A percentile compares a stretch with the other conserved stretches of the same genome.
phyloP scores from a whole-genome alignment of 108 stramenopile genomes.

The Nitzschia sp. region DNA sequence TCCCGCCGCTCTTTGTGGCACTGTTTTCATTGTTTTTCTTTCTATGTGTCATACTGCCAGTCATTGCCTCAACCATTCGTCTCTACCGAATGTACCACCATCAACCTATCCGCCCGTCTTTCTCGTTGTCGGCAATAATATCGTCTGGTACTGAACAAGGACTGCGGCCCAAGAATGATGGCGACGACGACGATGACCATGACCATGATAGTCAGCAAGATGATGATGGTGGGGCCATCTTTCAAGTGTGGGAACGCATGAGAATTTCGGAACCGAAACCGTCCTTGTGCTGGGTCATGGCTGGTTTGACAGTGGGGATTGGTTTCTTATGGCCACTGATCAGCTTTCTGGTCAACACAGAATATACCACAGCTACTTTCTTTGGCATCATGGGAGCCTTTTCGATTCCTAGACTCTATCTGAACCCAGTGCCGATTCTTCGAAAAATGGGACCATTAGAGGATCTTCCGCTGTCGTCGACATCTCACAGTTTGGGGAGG shows the following conservation, averaged over 20 bases:
- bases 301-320: conserved; percentile 42
- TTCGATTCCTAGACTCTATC: conserved; percentile 19
- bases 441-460: conserved; percentile 35
- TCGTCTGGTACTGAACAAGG: too few species aligned
- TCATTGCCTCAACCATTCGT: background rate
- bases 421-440: conserved; percentile 26
- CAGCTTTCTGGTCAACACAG: conserved; percentile 33
- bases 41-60: background rate
- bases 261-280: conserved; percentile 43
- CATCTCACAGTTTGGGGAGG: background rate
- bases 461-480: conserved; percentile 4
- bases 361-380: conserved; percentile 21
- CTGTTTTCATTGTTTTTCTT: background rate
- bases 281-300: conserved; percentile 39
- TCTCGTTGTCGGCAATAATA: conserved; percentile 3
- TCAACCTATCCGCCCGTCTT: background rate
- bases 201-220: background rate
- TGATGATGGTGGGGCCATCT: conserved; percentile 19
- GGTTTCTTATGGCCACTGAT: conserved; percentile 59
- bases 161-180: background rate
- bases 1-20: background rate
- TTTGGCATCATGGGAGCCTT: conserved; percentile 21
- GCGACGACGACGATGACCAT: background rate
- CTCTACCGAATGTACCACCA: background rate
- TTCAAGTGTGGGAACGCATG: conserved; percentile 54